Percentiles rank a stretch among this genome's conserved stretches.
Evolutionary conservation across 306 rosid species (phyloP).

Genomic region (Carpinus fangiana): DNA sequence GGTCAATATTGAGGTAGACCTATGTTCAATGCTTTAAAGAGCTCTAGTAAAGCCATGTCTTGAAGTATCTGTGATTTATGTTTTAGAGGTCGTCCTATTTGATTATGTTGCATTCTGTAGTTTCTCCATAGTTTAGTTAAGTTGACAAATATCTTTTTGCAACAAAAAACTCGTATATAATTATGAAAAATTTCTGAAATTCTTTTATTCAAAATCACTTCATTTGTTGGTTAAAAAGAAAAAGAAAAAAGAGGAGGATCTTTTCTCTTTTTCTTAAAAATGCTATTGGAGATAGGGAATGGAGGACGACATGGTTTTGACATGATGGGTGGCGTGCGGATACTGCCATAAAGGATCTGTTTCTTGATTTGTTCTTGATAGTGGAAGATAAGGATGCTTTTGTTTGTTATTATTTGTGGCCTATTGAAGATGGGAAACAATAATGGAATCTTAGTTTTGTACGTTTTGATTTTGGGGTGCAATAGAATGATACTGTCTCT

Average conservation of each 20-base stretch:
- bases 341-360: too few relatives aligned
- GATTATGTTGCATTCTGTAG: neutral
- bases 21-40: neutral
- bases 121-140: too few relatives aligned
- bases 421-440: neutral
- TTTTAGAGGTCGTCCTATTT: neutral
- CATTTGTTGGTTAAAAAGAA: too few relatives aligned
- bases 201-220: too few relatives aligned
- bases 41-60: neutral
- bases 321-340: too few relatives aligned
- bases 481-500: neutral
- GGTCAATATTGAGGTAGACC: neutral
- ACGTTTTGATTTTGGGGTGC: neutral
- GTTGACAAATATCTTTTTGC: too few relatives aligned
- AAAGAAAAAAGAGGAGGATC: too few relatives aligned
- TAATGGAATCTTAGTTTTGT: neutral
- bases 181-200: too few relatives aligned
- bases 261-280: neutral
- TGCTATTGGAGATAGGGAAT: too few relatives aligned
- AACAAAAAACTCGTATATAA: too few relatives aligned
- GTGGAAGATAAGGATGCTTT: neutral
- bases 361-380: too few relatives aligned
- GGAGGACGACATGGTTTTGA: too few relatives aligned
- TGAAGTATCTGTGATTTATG: neutral
- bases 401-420: neutral